Base-by-base conservation (phyloP, 257 asterid species). In the Leonotis leonurus region DNA sequence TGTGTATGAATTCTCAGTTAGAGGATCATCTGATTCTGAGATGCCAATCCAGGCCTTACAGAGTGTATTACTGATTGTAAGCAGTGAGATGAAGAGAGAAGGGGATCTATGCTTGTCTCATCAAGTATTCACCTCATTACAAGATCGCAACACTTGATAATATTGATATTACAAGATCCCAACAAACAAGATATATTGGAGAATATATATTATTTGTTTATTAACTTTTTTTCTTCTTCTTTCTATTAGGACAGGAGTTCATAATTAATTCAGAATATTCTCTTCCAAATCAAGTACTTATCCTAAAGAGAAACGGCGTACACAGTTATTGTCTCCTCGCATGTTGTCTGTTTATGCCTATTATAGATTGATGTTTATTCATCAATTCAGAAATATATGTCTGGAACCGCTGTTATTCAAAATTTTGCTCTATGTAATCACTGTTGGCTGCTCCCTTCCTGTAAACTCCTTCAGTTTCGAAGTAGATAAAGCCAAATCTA, bases 381-480 rank as follows among this genome's bases (percentile, higher is more conserved):
- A n/a, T n/a, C n/a, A n/a, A n/a, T n/a, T n/a, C n/a, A n/a, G n/a
- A n/a, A n/a, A n/a, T n/a, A n/a, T n/a, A n/a, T n/a, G n/a, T n/a
- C n/a, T n/a, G n/a, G n/a, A n/a, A n/a, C n/a, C n/a, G n/a, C n/a
- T n/a, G n/a, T n/a, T n/a, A n/a, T n/a, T 48, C 55, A 48, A 48
- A 41, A 14, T n/a, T 40, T 17, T 52, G 60, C 30, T 70, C 74
- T 83, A 92, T 69, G 99, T 92, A 68, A 92, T 89, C 71, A 92
- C 99, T 5, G 99, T 89, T 55, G 99, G 99, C 79, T 85, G 77
- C 72, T 92, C 94, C 73, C 97, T 80, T 68, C 97, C 97, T 0
- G 99, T 89, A 80, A 86, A 92, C 53, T 86, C 96, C 77, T 83
- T 80, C 62, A 92, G 81, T 84, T 83, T 89, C 9, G 97, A 92